Evolutionary conservation across 805 yeast genomes (phyloP), one percentile per base, ranked within the genome.

Genomic region (Metschnikowia cerradonensis): DNA sequence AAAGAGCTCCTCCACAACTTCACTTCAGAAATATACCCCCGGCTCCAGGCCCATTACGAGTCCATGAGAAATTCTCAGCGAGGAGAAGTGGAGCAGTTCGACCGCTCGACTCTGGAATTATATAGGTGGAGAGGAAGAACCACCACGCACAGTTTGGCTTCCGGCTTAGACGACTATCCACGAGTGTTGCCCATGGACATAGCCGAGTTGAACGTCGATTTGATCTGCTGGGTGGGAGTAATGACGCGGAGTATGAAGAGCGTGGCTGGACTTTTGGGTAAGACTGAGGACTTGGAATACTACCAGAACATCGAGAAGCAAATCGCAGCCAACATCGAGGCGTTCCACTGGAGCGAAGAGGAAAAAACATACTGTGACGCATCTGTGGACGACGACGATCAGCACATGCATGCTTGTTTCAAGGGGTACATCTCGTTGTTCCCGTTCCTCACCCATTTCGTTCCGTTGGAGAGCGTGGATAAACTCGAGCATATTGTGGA

Each of bases 71-170:
- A 70, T 34, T 84, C 96, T 1, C 99, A 94, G 66, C 70, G 68
- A 39, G 98, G 97, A 2, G 83, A 79, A 53, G 63, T 81, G 10
- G 82, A 78, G 10, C 91, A 86, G 50, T 88, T 88, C 67, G 91
- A 80, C 35, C 76, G 95, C 56, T 53, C 54, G 10, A 62, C 60
- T 47, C 62, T 66, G 6, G 96, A 90, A 64, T 87, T 83, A 0
- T 94, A 86, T 65, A 77, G 96, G 65, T 94, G 99, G 99, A 79
- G 90, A 52, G 99, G 98, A 4, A 81, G 98, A 57, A 88, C 97
- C 0, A 72, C 76, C 19, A 79, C 84, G 3, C 97, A 89, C 61
- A 88, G 96, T 64, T 74, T 92, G 48, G 94, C 99, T 7, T 86
- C 95, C 67, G 99, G 99, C 0, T 66, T 94, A 35, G 99, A 94